Conservation (phyloP, 495 filamentous ascomycete species). For the Penicillium silybi region DNA sequence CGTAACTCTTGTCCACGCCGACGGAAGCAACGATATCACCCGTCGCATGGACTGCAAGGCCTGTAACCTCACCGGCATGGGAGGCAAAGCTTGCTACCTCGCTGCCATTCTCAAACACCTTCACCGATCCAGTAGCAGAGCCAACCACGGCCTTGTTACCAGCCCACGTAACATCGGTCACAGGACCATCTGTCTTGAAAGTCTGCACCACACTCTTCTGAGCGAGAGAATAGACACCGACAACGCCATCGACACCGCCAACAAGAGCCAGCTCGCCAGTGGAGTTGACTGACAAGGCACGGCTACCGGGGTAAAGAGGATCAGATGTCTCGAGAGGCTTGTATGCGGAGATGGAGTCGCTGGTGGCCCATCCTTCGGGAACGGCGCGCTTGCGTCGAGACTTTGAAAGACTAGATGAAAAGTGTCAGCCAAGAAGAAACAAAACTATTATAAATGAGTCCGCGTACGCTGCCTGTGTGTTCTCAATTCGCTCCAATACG, state of each 20-base stretch:
- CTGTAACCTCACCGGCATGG: slow-evolving; percentile 78
- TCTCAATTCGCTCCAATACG: slow-evolving; percentile 70
- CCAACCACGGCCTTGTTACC: slow-evolving; percentile 67
- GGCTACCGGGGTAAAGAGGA: slow-evolving; percentile 59
- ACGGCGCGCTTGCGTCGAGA: slow-evolving; percentile 82
- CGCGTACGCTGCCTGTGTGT: slow-evolving; percentile 71
- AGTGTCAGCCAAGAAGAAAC: slow-evolving; percentile 2
- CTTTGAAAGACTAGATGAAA: slow-evolving; percentile 65
- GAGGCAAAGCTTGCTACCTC: slow-evolving; percentile 62
- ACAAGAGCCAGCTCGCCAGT: slow-evolving; percentile 68
- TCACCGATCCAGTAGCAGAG: slow-evolving; percentile 71
- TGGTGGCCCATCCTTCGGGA: slow-evolving; percentile 78
- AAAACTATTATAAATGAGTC: neutral
- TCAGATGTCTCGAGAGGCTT: slow-evolving; percentile 57
- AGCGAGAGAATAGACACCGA: slow-evolving; percentile 74
- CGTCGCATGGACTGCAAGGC: slow-evolving; percentile 76
- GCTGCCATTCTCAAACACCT: slow-evolving; percentile 66
- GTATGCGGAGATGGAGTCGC: slow-evolving; percentile 67
- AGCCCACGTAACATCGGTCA: slow-evolving; percentile 79
- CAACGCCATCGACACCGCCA: slow-evolving; percentile 72
- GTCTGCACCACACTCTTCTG: slow-evolving; percentile 64
- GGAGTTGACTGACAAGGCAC: slow-evolving; percentile 61
- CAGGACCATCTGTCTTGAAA: slow-evolving; percentile 60
- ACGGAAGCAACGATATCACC: slow-evolving; percentile 82
- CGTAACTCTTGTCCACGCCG: slow-evolving; percentile 88